Conservation (phyloP, 2,329 filamentous ascomycete species). For the Claviceps sp. region DNA sequence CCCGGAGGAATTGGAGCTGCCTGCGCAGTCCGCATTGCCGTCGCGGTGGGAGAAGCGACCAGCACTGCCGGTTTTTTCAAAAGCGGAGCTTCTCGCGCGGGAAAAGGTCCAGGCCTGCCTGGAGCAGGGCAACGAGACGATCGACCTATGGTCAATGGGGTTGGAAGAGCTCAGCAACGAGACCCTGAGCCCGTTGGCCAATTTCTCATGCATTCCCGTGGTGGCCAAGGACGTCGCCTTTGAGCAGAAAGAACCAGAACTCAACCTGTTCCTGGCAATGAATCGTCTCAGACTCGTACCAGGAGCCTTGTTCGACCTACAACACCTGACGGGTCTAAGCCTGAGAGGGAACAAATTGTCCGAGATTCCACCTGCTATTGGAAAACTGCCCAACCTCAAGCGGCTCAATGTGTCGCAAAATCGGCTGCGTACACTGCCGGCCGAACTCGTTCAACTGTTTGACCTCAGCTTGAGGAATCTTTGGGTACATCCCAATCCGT, state of each 20-base stretch:
- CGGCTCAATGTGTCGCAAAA: conserved; percentile 57
- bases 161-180: conserved; percentile 41
- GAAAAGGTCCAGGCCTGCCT: conserved; percentile 37
- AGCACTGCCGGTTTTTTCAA: conserved; percentile 18
- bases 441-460: conserved; percentile 47
- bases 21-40: conserved; percentile 22
- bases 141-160: conserved; percentile 47
- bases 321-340: conserved; percentile 50
- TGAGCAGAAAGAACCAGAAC: conserved; percentile 40
- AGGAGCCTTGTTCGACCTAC: conserved; percentile 45
- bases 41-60: conserved; percentile 22
- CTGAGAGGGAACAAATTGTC: conserved; percentile 49
- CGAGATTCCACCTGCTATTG: conserved; percentile 47
- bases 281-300: conserved; percentile 47
- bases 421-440: conserved; percentile 44
- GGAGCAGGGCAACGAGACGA: conserved; percentile 42
- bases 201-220: conserved; percentile 39
- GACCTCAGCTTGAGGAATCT: conserved; percentile 35
- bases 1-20: conserved; percentile 18
- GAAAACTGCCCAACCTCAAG: conserved; percentile 41
- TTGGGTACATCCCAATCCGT: conserved; percentile 50
- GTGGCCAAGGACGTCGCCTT: conserved; percentile 46
- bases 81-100: conserved; percentile 31
- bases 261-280: conserved; percentile 47
- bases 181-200: conserved; percentile 41